phyloP scores from a whole-genome alignment of 257 asterid species.

The Petunia axillaris region DNA sequence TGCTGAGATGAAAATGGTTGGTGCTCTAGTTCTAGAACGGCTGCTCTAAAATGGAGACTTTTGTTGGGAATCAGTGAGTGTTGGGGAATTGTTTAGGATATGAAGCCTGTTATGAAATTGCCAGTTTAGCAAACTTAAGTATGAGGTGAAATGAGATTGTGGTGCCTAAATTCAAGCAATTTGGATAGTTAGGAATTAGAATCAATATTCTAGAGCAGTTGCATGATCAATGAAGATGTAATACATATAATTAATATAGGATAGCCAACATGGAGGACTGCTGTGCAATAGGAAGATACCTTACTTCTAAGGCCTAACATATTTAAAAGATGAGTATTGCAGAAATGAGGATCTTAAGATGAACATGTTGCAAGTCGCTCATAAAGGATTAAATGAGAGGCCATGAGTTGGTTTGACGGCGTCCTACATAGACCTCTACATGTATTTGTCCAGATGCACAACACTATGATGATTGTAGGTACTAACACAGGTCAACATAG shows the following conservation, averaged over 20 bases:
- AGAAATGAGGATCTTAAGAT: background rate
- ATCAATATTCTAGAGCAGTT: background rate
- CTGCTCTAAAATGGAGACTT: background rate
- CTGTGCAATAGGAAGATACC: background rate
- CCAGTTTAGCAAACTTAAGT: background rate
- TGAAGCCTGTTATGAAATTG: background rate
- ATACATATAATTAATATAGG: background rate
- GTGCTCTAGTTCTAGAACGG: background rate
- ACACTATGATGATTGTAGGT: background rate
- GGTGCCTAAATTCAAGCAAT: background rate
- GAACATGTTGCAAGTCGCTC: background rate
- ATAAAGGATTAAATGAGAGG: background rate
- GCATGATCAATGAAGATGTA: background rate
- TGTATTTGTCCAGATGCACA: background rate
- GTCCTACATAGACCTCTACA: background rate
- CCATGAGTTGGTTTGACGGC: background rate
- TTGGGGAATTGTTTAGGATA: background rate
- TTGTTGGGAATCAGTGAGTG: background rate
- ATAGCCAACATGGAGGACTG: background rate
- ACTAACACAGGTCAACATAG: conserved; percentile 8
- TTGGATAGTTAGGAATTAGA: background rate
- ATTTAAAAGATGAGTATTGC: background rate
- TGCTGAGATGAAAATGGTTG: background rate
- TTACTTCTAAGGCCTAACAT: background rate
- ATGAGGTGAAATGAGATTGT: conserved; percentile 13